Conservation (phyloP, 2,329 filamentous ascomycete genomes). For the Neopestalotiopsis sp. region DNA sequence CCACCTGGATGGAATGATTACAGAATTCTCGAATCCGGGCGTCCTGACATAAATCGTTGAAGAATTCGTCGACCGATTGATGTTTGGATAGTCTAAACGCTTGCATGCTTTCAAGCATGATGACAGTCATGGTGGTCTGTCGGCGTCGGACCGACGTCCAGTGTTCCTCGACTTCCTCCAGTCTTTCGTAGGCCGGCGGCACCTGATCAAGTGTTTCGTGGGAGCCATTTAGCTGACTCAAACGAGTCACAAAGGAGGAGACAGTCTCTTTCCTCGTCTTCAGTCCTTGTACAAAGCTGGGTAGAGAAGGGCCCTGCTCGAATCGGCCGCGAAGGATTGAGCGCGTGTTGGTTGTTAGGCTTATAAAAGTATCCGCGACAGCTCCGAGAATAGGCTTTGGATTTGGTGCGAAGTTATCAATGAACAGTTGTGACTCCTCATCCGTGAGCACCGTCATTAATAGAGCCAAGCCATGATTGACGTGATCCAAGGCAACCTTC, state of each 20-base stretch:
- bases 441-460: conserved; percentile 39
- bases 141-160: conserved; percentile 24
- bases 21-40: conserved; percentile 27
- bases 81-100: conserved; percentile 21
- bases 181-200: conserved; percentile 27
- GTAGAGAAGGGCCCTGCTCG: conserved; percentile 28
- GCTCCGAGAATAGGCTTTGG: conserved; percentile 31
- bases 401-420: conserved; percentile 29
- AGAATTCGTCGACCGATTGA: conserved; percentile 23
- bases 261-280: conserved; percentile 28
- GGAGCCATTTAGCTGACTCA: conserved; percentile 28
- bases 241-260: conserved; percentile 33
- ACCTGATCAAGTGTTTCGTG: conserved; percentile 21
- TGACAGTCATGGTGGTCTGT: conserved; percentile 24
- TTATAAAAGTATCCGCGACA: conserved; percentile 31
- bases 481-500: conserved; percentile 39
- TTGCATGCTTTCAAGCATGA: conserved; percentile 28
- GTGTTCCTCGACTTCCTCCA: conserved; percentile 33
- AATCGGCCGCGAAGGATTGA: conserved; percentile 30
- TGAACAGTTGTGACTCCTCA: conserved; percentile 18
- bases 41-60: conserved; percentile 24
- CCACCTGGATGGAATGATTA: conserved; percentile 17
- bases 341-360: conserved; percentile 30
- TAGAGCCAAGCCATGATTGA: conserved; percentile 42
- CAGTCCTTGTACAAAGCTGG: conserved; percentile 29